A percentile compares a stretch with the other conserved stretches of the same genome.
phyloP scores from a whole-genome alignment of 202 grass and related monocot species.

The Eragrostis tef region DNA sequence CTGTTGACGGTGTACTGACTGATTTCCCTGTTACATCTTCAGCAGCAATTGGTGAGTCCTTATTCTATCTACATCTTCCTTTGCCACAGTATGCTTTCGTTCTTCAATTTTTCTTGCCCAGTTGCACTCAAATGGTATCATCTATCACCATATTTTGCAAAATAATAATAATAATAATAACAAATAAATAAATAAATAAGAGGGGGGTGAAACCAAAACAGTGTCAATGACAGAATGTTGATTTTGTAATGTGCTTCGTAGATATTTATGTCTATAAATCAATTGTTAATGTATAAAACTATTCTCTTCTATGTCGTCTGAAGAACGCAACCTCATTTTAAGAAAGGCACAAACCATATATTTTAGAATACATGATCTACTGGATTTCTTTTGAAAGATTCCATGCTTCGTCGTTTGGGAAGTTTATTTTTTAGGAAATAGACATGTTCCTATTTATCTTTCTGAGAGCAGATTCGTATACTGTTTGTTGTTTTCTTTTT shows the following conservation, averaged over 20 bases:
- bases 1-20: constrained; percentile 85
- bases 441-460: background rate
- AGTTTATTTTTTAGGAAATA: background rate
- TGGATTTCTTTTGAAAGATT: constrained; percentile 7
- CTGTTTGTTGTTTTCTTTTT: background rate
- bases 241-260: background rate
- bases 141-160: background rate
- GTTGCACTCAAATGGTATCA: background rate
- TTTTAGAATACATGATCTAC: constrained; percentile 3
- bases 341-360: background rate
- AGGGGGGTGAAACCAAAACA: background rate
- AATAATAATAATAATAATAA: no score
- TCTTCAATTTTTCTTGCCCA: background rate
- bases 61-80: constrained; percentile 18
- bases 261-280: background rate
- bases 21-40: constrained; percentile 88
- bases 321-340: background rate
- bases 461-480: background rate
- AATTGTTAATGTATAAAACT: background rate
- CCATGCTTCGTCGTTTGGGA: background rate
- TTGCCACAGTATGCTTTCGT: background rate
- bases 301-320: background rate
- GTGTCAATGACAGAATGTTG: background rate
- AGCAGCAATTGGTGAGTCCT: constrained; percentile 66
- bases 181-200: no score